phyloP scores from a whole-genome alignment of 2,329 filamentous ascomycete species.

The Coleophoma cylindrospora region DNA sequence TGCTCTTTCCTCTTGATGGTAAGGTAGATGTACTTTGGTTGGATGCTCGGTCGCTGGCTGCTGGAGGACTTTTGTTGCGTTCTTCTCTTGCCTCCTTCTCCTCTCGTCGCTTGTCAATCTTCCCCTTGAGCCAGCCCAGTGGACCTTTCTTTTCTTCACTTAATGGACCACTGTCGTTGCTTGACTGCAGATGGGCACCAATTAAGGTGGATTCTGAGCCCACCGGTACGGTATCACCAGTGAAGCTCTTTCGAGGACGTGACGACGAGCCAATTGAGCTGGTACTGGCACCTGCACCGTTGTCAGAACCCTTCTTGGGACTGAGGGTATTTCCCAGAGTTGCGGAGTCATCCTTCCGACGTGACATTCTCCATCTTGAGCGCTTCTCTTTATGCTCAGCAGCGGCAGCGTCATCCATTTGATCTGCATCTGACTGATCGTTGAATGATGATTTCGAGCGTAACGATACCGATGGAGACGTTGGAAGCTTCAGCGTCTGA shows the following conservation, averaged over 20 bases:
- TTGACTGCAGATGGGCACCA: conserved; percentile 24
- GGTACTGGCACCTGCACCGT: conserved; percentile 59
- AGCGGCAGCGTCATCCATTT: conserved; percentile 52
- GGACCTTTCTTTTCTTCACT: conserved; percentile 46
- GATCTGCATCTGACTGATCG: conserved; percentile 77
- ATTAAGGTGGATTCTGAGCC: conserved; percentile 21
- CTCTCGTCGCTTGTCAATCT: conserved; percentile 47
- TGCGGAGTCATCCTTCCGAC: conserved; percentile 50
- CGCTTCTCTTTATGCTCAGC: conserved; percentile 66
- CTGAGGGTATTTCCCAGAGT: conserved; percentile 34
- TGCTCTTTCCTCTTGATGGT: conserved; percentile 19
- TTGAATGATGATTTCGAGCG: conserved; percentile 62
- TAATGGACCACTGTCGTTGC: conserved; percentile 21
- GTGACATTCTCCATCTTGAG: conserved; percentile 68
- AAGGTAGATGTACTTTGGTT: conserved; percentile 6
- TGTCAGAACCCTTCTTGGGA: conserved; percentile 46
- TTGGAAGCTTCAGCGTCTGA: conserved; percentile 53
- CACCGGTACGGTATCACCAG: conserved; percentile 31
- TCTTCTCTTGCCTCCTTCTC: conserved; percentile 27
- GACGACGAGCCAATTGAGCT: conserved; percentile 61
- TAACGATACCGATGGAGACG: conserved; percentile 72
- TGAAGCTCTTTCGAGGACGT: conserved; percentile 38
- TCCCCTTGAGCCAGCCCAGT: conserved; percentile 61
- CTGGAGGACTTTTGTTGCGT: conserved; percentile 23
- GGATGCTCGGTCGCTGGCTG: conserved; percentile 17